Base-by-base conservation (phyloP, 2,329 filamentous ascomycete species). In the Colletotrichum ledebouriae region DNA sequence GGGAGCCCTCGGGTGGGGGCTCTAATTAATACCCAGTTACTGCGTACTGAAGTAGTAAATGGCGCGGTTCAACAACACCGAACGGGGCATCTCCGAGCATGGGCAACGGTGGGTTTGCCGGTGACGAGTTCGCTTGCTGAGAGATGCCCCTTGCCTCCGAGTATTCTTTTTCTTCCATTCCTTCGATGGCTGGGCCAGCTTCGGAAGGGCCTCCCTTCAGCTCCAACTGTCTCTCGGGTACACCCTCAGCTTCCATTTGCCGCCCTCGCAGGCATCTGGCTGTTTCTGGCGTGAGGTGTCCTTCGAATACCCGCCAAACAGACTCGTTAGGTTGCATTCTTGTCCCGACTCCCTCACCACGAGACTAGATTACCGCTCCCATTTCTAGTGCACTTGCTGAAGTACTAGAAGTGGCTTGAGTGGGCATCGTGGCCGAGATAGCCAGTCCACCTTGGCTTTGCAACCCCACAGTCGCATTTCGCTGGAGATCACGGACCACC, bases 131-230 rank as follows among this genome's bases (percentile, higher is more conserved):
- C 52, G 59, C 59, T 58, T 58, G 59, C 59, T 55, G 49, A 39
- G 13, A 46, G 25, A 37, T 10, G 39, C 60, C 66, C 66, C 66
- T 69, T 69, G 66, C 64, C 49, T 59, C 55, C 55, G 61, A 65
- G 56, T 34, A 34, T 56, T 69, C 55, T 55, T 50, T 69, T 55
- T 22, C 55, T 66, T 66, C 66, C 50, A 59, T 69, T 69, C 66
- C 66, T 50, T 50, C 37, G 39, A 59, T 33, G 34, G 22, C 58
- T 22, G 33, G 33, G 6, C n/a, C 34, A 39, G 47, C 47, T 20
- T 61, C 59, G 58, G 55, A 56, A 41, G 55, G 29, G 20, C n/a
- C 20, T 42, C 34, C 47, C 37, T 50, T 61, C 47, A 61, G 59
- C 59, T 61, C 29, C 42, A 69, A 59, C 55, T 39, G 53, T 64